Base-by-base conservation (phyloP, 2,329 filamentous ascomycete species). In the Colletotrichum higginsianum region DNA sequence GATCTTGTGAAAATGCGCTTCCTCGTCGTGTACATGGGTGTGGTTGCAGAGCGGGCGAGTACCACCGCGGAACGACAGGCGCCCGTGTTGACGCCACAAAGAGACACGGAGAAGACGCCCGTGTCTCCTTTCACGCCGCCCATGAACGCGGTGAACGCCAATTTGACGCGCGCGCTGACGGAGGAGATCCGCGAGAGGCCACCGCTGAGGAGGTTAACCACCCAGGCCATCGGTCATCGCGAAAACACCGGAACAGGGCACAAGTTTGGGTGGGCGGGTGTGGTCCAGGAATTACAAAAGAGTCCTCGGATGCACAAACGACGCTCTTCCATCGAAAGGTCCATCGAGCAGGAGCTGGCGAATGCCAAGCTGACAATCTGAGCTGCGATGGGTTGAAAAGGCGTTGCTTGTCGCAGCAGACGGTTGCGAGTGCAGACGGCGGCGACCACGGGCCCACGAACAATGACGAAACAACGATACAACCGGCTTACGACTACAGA, bases 1-100 rank as follows among this genome's bases (percentile, higher is more conserved):
- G 90, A 92, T 75, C 80, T 91, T 76, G 78, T 92, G 77, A 85
- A 90, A 77, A 91, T 90, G 88, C 86, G 90, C 72, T 91, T 92
- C 77, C 80, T 92, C 42, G 88, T 91, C 46, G 84, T 90, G 47
- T 91, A 90, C 79, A 88, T 92, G 87, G 87, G 89, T 74, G 86
- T 90, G 72, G 84, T 91, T 64, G 82, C 86, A 15, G 79, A 82
- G 13, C 79, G 78, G 55, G 78, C 79, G 18, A 76, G 50, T 47
- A 78, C 82, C 46, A 80, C 80, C 62, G 76, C 77, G 12, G 71
- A 73, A 18, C 60, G 49, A 35, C 47, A 55, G 15, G 40, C 38
- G 47, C 57, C 63, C 11, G 63, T 64, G 46, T 35, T 23, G 63
- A 74, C 23, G 74, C 67, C 35, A 26, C 75, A 74, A 44, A 80